A percentile compares a stretch with the other conserved stretches of the same genome.
These are phyloP conservation scores for Stipa capillata DNA, from an alignment of 176 grass and related monocot genomes.

Conservation along the genomic window DNA sequence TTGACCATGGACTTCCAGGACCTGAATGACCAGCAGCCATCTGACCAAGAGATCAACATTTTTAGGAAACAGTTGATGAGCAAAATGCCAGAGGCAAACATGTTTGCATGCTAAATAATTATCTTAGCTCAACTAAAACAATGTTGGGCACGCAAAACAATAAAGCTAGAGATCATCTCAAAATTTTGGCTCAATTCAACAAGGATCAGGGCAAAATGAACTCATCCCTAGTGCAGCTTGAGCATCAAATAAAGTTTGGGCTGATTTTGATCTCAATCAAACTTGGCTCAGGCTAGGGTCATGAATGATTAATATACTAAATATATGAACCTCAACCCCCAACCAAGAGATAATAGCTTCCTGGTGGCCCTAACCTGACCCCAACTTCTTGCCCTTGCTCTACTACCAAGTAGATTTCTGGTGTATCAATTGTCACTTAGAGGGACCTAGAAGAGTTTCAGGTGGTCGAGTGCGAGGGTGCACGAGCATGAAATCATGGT, in stretches of 20 bases:
- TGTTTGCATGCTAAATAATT: neutral
- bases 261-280: neutral
- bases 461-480: neutral
- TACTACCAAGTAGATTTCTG: neutral
- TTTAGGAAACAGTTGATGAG: conserved; percentile 2
- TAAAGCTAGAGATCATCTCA: neutral
- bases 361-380: neutral
- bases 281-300: neutral
- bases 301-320: neutral
- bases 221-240: neutral
- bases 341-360: neutral
- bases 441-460: neutral
- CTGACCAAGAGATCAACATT: conserved; percentile 51
- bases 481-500: neutral
- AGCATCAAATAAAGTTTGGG: neutral
- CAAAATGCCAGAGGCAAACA: neutral
- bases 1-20: conserved; percentile 85
- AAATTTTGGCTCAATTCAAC: neutral
- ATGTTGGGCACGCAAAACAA: neutral
- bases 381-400: neutral
- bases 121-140: neutral
- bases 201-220: neutral
- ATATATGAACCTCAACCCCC: neutral
- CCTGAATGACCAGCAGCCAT: conserved; percentile 61
- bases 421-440: neutral